phyloP scores from a whole-genome alignment of 1,139 yeast genomes.

The Fermentozyma sake region DNA sequence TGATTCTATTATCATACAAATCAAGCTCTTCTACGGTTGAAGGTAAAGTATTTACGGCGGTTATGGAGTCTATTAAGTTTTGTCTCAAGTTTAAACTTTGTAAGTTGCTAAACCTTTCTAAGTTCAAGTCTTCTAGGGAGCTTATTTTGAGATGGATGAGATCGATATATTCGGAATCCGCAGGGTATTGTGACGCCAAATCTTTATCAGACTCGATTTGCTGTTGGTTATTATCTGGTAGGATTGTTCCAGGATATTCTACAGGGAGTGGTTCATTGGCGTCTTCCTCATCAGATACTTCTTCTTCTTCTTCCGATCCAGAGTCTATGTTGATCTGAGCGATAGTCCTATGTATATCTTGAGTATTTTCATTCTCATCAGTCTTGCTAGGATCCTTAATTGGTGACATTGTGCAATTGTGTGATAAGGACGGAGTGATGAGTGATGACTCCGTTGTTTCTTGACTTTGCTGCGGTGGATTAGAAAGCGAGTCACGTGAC shows the following conservation, averaged over 20 bases:
- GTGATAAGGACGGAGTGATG: too few relatives aligned
- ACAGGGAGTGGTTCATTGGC: conserved; percentile 32
- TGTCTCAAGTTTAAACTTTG: conserved; percentile 75
- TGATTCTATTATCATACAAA: conserved; percentile 85
- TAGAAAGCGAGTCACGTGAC: too few relatives aligned
- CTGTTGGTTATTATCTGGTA: conserved; percentile 52
- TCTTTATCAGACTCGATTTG: conserved; percentile 50
- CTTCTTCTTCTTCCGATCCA: conserved; percentile 18
- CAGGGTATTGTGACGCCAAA: conserved; percentile 56
- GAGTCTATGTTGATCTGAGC: conserved; percentile 7
- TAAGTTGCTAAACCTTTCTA: conserved; percentile 54
- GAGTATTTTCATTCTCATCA: conserved; percentile 2
- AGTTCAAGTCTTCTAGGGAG: conserved; percentile 61
- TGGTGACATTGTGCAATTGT: too few relatives aligned
- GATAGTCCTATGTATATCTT: conserved; percentile 2
- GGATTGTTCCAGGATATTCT: conserved; percentile 43
- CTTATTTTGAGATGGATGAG: conserved; percentile 74
- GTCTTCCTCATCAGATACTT: conserved; percentile 20
- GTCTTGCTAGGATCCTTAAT: too few relatives aligned
- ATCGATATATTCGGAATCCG: conserved; percentile 66
- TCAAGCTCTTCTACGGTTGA: conserved; percentile 69
- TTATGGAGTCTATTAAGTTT: conserved; percentile 70
- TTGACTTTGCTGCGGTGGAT: too few relatives aligned
- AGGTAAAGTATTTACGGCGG: conserved; percentile 60
- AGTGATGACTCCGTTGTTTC: too few relatives aligned